A percentile compares a stretch with the other conserved stretches of the same genome.
phyloP scores from a whole-genome alignment of 345 rosid species.

The Pistacia vera region DNA sequence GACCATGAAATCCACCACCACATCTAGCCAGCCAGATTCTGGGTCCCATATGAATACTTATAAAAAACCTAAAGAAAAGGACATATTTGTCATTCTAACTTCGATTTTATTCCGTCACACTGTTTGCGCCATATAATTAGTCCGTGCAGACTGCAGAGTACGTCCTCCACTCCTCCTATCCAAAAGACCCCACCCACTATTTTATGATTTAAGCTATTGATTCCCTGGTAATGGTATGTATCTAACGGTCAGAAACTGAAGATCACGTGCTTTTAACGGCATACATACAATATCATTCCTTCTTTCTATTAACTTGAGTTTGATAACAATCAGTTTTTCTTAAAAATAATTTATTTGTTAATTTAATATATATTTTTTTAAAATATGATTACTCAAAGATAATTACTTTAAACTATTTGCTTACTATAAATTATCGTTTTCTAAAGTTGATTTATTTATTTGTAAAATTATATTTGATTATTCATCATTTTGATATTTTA shows the following conservation, averaged over 20 bases:
- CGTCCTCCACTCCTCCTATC: not conserved
- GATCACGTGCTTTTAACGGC: conserved; percentile 5
- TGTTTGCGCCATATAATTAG: not conserved
- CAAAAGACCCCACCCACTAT: not conserved
- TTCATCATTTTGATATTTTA: no score
- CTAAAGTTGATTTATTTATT: not conserved
- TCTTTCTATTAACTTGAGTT: not conserved
- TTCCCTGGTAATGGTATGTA: not conserved
- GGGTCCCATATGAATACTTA: not conserved
- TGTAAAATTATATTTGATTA: no score
- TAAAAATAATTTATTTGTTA: no score
- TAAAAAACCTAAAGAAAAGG: not conserved
- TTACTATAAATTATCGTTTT: not conserved
- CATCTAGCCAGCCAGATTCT: conserved; percentile 5
- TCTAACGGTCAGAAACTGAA: conserved; percentile 2
- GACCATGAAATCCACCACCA: conserved; percentile 9
- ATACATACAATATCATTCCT: not conserved
- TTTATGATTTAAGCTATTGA: not conserved
- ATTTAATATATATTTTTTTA: no score
- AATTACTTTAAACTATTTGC: no score
- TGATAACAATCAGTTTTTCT: no score
- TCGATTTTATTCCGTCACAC: conserved; percentile 3
- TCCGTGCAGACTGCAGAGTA: conserved; percentile 9
- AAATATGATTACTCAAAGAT: no score
- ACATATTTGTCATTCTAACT: not conserved